Base-by-base conservation (phyloP, 805 yeast genomes). In the Kodamaea neixiangensis region DNA sequence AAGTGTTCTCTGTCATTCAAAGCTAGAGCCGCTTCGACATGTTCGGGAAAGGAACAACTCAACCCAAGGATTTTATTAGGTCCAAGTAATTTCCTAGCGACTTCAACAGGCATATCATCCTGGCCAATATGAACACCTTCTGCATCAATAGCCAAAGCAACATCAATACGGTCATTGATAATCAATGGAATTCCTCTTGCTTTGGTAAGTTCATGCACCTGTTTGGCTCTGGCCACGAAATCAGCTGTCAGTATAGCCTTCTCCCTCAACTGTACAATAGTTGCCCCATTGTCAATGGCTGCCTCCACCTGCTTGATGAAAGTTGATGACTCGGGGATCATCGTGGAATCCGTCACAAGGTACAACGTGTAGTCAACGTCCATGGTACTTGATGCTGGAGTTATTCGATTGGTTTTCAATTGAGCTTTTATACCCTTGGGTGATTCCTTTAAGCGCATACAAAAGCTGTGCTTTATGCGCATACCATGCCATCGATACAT, bases 51-150 rank as follows among this genome's bases (percentile, higher is more conserved):
- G 6, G 86, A 78, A 20, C 89, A 86, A 38, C 92, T 83, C 51
- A 92, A 83, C 0, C 97, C 97, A 43, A 91, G 64, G 52, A 91
- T 83, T 68, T 86, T 89, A 50, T 81, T 77, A 0, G 85, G 81
- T 0, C 97, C 97, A 10, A 90, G 66, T 29, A 89, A 61, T 58
- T 72, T 61, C 34, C 97, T 68, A 1, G 82, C 94, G 35, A 76
- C 58, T 1, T 59, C 59, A 1, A 82, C 82, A 9, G 79, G 78
- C 89, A 91, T 88, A 63, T 91, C 97, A 48, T 85, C 91, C 65
- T 91, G 97, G 0, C 97, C 97, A 17, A 91, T 89, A 70, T 91
- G 97, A 7, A 92, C 86, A 33, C 96, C 96, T 55, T 89, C 97
- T 1, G 96, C 96, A 58, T 80, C 94, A 50, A 89, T 76, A 0